Percentiles rank a stretch among this genome's conserved stretches.
phyloP scores from a whole-genome alignment of 2,329 filamentous ascomycete species.

The Aureobasidium sp. region DNA sequence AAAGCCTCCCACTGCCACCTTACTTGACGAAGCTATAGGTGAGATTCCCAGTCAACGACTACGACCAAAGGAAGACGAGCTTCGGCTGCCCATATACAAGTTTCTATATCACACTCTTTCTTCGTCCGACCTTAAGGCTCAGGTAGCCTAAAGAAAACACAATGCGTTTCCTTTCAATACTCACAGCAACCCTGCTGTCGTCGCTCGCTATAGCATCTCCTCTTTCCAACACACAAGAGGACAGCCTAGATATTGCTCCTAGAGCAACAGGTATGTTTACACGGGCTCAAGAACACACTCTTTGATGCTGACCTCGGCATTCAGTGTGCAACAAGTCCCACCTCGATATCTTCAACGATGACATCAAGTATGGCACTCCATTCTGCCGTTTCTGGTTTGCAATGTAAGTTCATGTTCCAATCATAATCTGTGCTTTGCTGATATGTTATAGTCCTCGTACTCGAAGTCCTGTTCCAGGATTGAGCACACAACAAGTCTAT shows the following conservation, averaged over 20 bases:
- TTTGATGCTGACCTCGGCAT: not conserved
- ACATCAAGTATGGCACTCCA: conserved; percentile 1
- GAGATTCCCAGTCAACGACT: not conserved
- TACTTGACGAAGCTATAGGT: not conserved
- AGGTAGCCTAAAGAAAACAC: conserved; percentile 7
- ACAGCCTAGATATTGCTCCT: not conserved
- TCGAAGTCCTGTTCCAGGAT: not conserved
- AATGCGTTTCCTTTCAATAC: conserved; percentile 3
- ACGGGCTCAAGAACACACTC: no score
- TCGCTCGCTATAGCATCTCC: conserved; percentile 6
- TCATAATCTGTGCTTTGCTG: not conserved
- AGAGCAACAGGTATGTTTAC: conserved; percentile 3
- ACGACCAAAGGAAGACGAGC: not conserved
- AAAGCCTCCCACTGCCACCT: not conserved
- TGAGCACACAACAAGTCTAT: not conserved
- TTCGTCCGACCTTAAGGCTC: conserved; percentile 4
- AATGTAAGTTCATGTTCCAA: conserved; percentile 19
- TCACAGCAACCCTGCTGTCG: conserved; percentile 4
- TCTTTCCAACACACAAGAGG: not conserved
- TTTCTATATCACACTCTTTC: not conserved
- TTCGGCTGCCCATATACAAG: not conserved
- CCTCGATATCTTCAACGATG: not conserved
- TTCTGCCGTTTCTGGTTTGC: conserved; percentile 3
- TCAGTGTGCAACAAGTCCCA: not conserved
- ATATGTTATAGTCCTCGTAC: not conserved